Evolutionary conservation across 805 yeast species (phyloP), one percentile per base, ranked within the genome.

Genomic region (Hyphopichia homilentoma): DNA sequence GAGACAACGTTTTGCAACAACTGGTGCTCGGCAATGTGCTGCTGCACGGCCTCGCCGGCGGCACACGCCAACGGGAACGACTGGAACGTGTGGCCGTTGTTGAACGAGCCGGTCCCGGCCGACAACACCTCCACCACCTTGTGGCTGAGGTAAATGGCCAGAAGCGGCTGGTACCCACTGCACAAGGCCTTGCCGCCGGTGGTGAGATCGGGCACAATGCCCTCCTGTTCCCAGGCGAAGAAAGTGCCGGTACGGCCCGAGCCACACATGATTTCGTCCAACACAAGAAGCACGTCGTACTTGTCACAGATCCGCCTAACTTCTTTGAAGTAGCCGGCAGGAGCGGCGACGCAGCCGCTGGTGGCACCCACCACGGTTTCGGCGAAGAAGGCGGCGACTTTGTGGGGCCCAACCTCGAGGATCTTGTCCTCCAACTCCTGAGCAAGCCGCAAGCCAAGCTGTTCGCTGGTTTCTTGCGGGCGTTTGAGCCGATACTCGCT

Each of bases 261-360:
- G 45, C 85, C 86, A 11, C 85, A 78, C 59, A 79, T 85, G 26
- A 80, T 85, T 57, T 80, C 86, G 48, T 80, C 86, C 25, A 80
- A 71, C 45, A 80, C 80, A 71, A 77, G 64, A 32, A 79, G 65
- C 21, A 77, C 67, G 25, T 68, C 77, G 55, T 76, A 57, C 49
- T 78, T 35, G 28, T 48, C 48, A 36, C 67, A 62, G 3, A 61
- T 40, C 26, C 50, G 50, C 27, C 59, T 46, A 8, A 57, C 59
- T 27, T 49, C 48, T 23, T 53, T 55, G 15, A 55, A 34, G 12
- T 27, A 24, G 16, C 15, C 26, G 12, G 26, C 16, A 8, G 13
- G 26, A 12, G n/a, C n/a, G n/a, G 70, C 57, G 15, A 32, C 35
- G 20, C 40, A 34, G 29, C 76, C 77, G 33, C 62, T 47, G 11